phyloP scores from a whole-genome alignment of 352 stramenopile species.

The Phytophthora brassicae region DNA sequence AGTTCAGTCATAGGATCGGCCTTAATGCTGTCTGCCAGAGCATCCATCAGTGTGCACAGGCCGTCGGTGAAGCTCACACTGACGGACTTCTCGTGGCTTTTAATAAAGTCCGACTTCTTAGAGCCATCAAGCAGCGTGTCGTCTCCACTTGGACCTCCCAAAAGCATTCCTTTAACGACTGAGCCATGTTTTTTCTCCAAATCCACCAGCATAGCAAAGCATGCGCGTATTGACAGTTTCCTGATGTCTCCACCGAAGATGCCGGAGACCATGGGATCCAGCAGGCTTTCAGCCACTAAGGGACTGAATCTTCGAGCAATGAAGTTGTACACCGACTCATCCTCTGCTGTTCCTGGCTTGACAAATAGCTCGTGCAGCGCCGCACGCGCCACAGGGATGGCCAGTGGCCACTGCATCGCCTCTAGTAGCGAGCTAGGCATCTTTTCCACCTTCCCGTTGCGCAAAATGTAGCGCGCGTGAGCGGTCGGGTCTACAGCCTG shows the following conservation, averaged over 20 bases:
- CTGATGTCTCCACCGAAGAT: constrained; percentile 89
- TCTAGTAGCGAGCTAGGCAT: constrained; percentile 57
- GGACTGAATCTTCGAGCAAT: constrained; percentile 73
- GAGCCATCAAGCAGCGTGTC: constrained; percentile 71
- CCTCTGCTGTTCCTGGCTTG: constrained; percentile 37
- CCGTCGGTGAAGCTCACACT: constrained; percentile 85
- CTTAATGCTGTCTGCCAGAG: constrained; percentile 45
- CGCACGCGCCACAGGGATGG: constrained; percentile 50
- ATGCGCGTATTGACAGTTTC: constrained; percentile 76
- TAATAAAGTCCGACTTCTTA: constrained; percentile 72
- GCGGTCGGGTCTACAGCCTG: constrained; percentile 58
- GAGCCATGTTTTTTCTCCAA: constrained; percentile 77
- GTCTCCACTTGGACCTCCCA: constrained; percentile 30
- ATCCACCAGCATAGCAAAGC: constrained; percentile 79
- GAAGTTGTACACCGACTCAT: constrained; percentile 88
- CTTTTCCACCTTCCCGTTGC: constrained; percentile 77
- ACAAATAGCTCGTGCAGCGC: constrained; percentile 70
- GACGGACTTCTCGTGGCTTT: constrained; percentile 65
- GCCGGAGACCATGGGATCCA: constrained; percentile 80
- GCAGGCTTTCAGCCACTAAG: constrained; percentile 71
- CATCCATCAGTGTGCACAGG: constrained; percentile 72
- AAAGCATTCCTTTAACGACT: constrained; percentile 74
- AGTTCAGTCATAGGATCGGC: constrained; percentile 47
- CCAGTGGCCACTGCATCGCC: constrained; percentile 65
- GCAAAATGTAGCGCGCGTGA: constrained; percentile 77